phyloP scores from a whole-genome alignment of 345 rosid genomes.

The Brassica incana region DNA sequence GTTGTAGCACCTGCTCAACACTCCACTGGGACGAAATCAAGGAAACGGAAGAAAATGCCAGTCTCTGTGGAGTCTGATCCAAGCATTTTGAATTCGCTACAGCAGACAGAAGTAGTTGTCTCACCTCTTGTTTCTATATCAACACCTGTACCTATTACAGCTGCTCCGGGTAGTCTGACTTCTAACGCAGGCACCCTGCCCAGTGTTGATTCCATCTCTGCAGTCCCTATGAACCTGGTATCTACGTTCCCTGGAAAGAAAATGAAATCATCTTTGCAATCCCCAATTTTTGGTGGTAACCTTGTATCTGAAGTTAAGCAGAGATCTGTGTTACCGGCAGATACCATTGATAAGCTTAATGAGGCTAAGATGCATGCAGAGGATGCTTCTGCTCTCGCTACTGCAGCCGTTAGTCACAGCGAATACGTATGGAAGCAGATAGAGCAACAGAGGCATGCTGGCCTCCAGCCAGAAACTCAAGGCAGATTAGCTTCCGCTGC shows the following conservation, averaged over 20 bases:
- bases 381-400: constrained; percentile 75
- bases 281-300: background rate
- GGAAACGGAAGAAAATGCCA: background rate
- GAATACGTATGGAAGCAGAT: constrained; percentile 35
- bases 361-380: constrained; percentile 47
- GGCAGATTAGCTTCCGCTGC: constrained; percentile 78
- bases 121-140: constrained; percentile 38
- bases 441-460: constrained; percentile 56
- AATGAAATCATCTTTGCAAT: background rate
- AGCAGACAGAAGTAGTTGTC: background rate
- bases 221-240: constrained; percentile 43
- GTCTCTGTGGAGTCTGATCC: background rate
- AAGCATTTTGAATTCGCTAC: background rate
- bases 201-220: constrained; percentile 31
- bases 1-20: constrained; percentile 50
- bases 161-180: constrained; percentile 14
- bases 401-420: background rate
- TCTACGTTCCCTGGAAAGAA: constrained; percentile 37
- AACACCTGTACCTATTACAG: constrained; percentile 37
- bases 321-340: constrained; percentile 40
- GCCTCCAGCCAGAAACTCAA: constrained; percentile 60
- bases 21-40: constrained; percentile 41
- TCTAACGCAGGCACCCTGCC: constrained; percentile 23
- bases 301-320: background rate
- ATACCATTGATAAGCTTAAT: constrained; percentile 1